Percentiles rank a stretch among this genome's conserved stretches.
phyloP scores from a whole-genome alignment of 345 rosid genomes.

The Lumnitzera littorea region DNA sequence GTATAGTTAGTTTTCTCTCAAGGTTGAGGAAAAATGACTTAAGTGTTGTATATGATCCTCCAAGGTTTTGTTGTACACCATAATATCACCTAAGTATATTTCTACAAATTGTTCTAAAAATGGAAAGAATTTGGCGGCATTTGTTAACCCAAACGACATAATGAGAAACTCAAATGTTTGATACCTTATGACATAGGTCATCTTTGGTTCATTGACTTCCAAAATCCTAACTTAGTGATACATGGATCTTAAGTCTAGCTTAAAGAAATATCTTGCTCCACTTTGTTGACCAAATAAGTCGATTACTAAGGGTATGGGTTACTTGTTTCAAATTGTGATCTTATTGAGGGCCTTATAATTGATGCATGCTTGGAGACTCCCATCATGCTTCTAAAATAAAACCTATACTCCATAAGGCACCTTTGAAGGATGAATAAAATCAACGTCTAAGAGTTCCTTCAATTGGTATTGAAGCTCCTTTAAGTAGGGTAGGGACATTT shows the following conservation, averaged over 20 bases:
- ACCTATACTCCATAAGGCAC: background rate
- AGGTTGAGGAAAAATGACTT: background rate
- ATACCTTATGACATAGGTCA: background rate
- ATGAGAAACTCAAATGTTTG: background rate
- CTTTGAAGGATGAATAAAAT: background rate
- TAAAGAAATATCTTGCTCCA: background rate
- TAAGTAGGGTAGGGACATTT: background rate
- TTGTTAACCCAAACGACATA: background rate
- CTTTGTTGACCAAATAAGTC: conserved; percentile 3
- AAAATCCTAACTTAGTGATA: conserved; percentile 11
- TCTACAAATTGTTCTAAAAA: background rate
- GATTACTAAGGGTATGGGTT: background rate
- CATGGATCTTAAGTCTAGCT: conserved; percentile 4
- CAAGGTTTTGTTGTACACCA: background rate
- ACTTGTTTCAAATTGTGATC: conserved; percentile 10
- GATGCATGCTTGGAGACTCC: background rate
- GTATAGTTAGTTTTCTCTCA: background rate
- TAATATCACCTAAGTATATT: conserved; percentile 2
- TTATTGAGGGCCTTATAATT: conserved; percentile 10
- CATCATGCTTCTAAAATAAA: background rate
- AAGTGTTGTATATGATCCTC: background rate
- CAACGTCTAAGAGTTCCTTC: background rate
- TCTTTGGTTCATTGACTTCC: conserved; percentile 5
- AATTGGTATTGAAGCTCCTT: background rate
- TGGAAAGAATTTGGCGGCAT: background rate